Base-by-base conservation (phyloP, 2,329 filamentous ascomycete genomes). In the Pyrenochaeta sp. region DNA sequence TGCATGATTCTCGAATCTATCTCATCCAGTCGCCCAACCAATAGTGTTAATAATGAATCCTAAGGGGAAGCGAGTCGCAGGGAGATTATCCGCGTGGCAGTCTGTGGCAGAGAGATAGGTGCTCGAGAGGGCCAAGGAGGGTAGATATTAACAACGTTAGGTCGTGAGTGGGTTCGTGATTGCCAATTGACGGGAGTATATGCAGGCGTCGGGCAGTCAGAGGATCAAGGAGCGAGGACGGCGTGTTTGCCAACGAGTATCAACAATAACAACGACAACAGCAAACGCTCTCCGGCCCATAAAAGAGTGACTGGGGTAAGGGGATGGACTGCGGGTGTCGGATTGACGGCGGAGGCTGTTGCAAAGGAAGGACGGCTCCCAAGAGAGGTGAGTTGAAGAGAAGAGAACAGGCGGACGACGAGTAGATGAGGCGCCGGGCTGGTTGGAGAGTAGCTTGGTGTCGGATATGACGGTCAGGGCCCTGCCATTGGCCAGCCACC, bases 271-370 rank as follows among this genome's bases (percentile, higher is more conserved):
- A n/a, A n/a, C n/a, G n/a, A n/a, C n/a, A 59, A 53, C 40, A 60
- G 41, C 44, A 52, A 59, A 53, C 46, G 36, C 49, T 48, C 38
- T 58, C 57, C 45, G 49, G 54, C 55, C 59, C 53, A 60, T n/a
- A 67, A 71, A 71, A 65, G 68, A 71, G 63, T 68, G 68, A 71
- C 68, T 69, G 63, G 61, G 67, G 68, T 71, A 67, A 65, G 66
- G 62, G 59, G 37, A 35, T 21, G 58, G 60, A 63, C 52, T 39
- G 45, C 51, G 54, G 51, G 51, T 36, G 52, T 45, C 30, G 55
- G 38, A 46, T 31, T 38, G 44, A 38, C 27, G 29, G 55, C 44
- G 49, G 37, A 38, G 35, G 48, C 41, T 51, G 48, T 41, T 56
- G 55, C 63, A 57, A 66, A 63, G 48, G 63, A 65, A 63, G 44